Evolutionary conservation across 163 green algal species (phyloP), one percentile per base, ranked within the genome.

Genomic region (Coccomyxa subellipsoidea): DNA sequence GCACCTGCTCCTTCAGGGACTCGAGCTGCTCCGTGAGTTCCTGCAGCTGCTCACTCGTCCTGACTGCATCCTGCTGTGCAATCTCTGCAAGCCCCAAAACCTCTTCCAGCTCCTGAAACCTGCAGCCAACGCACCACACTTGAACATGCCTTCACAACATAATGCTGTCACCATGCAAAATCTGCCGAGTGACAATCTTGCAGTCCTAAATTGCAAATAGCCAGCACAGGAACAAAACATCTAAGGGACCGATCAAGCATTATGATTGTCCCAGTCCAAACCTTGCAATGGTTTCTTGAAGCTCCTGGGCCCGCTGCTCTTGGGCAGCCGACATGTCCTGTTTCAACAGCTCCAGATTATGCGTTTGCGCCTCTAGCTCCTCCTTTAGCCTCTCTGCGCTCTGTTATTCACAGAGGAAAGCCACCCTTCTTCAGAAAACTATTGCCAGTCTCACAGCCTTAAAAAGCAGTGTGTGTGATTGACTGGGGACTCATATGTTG

Each of bases 61-160:
- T 23, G 8, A 36, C 66, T 36, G 66, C 66, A 12, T 73, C 29
- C 8, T 73, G 66, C 66, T 73, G 66, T 34, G 27, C 10, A 4
- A 34, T 7, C n/a, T 73, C 66, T 36, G 66, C 66, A 27, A 73
- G 7, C 27, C n/a, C 29, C 66, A 73, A 73, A 36, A 34, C 66
- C 32, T 77, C 71, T 39, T 77, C 71, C 31, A 79, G 73, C 73
- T 54, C 73, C 73, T 79, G 36, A 77, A 77, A 34, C 32, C 73
- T 79, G 37, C 73, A 53, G 9, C 21, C 66, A 73, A 34, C 3
- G 27, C 8, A 4, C n/a, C 4, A 4, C 66, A 35, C 21, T 73
- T 18, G 32, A 34, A 3, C n/a, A n/a, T n/a, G n/a, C n/a, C n/a
- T n/a, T n/a, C n/a, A n/a, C n/a, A n/a, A n/a, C n/a, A n/a, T n/a